Conservation (phyloP, 2,329 filamentous ascomycete species). For the Cercospora sp. region DNA sequence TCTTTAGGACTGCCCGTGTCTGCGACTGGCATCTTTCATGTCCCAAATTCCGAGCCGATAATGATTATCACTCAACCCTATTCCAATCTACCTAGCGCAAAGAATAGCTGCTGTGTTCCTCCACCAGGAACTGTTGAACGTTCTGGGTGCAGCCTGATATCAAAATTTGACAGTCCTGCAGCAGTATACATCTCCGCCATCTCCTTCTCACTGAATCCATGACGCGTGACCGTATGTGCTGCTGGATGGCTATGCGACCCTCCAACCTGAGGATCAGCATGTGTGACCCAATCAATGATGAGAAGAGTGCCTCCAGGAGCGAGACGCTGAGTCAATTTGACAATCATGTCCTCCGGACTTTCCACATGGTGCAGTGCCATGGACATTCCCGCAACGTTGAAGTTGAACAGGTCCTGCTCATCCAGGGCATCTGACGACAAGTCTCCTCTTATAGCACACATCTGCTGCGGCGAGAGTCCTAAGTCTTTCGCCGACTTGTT, state of each 20-base stretch:
- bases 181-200: background rate
- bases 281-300: background rate
- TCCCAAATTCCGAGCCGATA: background rate
- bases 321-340: background rate
- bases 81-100: background rate
- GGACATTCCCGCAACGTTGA: background rate
- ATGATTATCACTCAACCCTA: background rate
- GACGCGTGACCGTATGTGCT: background rate
- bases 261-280: background rate
- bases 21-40: background rate
- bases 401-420: background rate
- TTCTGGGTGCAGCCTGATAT: background rate
- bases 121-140: background rate
- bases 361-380: background rate
- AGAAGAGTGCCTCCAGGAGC: background rate
- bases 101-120: background rate
- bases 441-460: background rate
- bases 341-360: background rate
- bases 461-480: background rate
- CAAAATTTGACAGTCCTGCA: background rate
- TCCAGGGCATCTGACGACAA: background rate
- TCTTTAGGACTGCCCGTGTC: background rate
- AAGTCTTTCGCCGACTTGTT: background rate
- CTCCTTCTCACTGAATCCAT: background rate
- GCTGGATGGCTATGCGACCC: background rate